phyloP scores from a whole-genome alignment of 192 early-diverging fungal species.

The Anaeromyces robustus region DNA sequence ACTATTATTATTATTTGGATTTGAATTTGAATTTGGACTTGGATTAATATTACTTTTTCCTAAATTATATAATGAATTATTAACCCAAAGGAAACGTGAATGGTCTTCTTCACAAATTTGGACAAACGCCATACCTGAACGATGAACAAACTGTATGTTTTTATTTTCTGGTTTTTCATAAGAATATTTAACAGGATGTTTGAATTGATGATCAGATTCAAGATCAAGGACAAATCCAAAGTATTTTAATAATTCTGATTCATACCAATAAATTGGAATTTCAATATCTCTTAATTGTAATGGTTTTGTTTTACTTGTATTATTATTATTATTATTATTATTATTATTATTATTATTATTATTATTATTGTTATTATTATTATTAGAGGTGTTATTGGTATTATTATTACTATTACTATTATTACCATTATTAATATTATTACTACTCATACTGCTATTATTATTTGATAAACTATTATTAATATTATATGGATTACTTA shows the following conservation, averaged over 20 bases:
- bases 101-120: slow-evolving; percentile 36
- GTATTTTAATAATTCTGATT: slow-evolving; percentile 60
- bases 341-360: background rate
- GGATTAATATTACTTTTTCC: background rate
- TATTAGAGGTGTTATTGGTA: too few relatives aligned
- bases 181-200: slow-evolving; percentile 30
- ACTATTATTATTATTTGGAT: background rate
- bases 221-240: slow-evolving; percentile 83
- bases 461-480: too few relatives aligned
- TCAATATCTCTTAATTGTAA: background rate
- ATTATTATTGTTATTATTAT: too few relatives aligned
- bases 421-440: too few relatives aligned
- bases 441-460: too few relatives aligned
- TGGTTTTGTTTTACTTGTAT: background rate
- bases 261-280: slow-evolving; percentile 50
- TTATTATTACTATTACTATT: too few relatives aligned
- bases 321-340: background rate
- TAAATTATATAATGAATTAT: slow-evolving; percentile 32
- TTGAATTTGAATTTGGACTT: background rate
- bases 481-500: too few relatives aligned
- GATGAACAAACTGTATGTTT: slow-evolving; percentile 75
- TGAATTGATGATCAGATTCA: slow-evolving; percentile 67
- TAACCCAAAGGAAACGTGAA: slow-evolving; percentile 68
- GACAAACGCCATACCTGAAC: slow-evolving; percentile 80
- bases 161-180: slow-evolving; percentile 47